phyloP scores from a whole-genome alignment of 2,329 filamentous ascomycete species.

The Fusarium acutatum region DNA sequence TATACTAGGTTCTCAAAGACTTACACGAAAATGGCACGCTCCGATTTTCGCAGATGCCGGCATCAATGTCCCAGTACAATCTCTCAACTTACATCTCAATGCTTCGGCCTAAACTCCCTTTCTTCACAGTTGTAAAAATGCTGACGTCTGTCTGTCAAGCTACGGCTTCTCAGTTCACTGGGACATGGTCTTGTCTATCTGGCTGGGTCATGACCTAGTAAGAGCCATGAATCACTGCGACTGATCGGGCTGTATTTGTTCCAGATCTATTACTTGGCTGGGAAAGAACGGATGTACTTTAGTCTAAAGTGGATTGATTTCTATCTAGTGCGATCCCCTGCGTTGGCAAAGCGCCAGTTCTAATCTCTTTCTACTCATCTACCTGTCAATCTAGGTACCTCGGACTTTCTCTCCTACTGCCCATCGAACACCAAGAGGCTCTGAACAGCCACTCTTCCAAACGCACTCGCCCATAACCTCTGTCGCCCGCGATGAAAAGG shows the following conservation, averaged over 20 bases:
- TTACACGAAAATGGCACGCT: not conserved
- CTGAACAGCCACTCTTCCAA: conserved; percentile 59
- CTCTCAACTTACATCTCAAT: not conserved
- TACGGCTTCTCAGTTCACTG: no score
- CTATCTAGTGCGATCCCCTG: no score
- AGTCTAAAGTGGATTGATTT: accelerated
- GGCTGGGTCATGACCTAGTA: not conserved
- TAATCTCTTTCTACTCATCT: no score
- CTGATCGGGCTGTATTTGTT: not conserved
- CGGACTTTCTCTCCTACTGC: not conserved
- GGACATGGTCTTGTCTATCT: no score
- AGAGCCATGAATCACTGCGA: not conserved
- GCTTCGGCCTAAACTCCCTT: not conserved
- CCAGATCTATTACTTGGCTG: no score
- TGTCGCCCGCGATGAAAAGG: conserved; percentile 58
- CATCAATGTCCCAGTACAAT: not conserved
- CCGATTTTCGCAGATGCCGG: not conserved
- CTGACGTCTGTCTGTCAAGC: not conserved
- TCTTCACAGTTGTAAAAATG: not conserved
- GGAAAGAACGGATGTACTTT: not conserved
- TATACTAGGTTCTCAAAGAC: not conserved
- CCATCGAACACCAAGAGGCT: conserved; percentile 58
- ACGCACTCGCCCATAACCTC: conserved; percentile 55
- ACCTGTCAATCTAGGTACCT: accelerated
- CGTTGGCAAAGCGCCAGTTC: accelerated